Evolutionary conservation across 495 filamentous ascomycete genomes (phyloP).

Genomic region (Astrocystis sublimbata): DNA sequence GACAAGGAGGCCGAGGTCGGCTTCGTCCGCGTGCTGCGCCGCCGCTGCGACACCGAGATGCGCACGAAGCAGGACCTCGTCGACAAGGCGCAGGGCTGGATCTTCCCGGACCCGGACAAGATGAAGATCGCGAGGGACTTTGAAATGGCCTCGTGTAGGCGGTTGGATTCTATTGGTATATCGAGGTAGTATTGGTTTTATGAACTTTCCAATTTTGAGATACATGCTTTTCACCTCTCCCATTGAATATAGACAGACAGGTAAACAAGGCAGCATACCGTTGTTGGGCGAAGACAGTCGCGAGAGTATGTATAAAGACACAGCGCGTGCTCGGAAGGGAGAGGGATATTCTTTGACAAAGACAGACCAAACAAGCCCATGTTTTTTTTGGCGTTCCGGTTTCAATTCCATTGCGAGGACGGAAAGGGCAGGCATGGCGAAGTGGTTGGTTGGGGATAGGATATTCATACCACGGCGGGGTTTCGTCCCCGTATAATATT

Average conservation of each 20-base stretch:
- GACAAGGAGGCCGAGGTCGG: conserved; percentile 75
- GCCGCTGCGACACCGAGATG: conserved; percentile 72
- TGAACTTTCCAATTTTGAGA: too few species aligned
- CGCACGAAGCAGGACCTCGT: conserved; percentile 61
- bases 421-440: not conserved
- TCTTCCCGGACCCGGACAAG: conserved; percentile 75
- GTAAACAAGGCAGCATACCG: too few species aligned
- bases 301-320: not conserved
- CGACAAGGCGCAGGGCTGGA: conserved; percentile 86
- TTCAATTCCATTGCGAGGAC: not conserved
- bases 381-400: conserved; percentile 19
- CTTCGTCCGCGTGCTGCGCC: conserved; percentile 63
- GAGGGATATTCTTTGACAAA: not conserved
- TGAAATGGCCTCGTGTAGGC: conserved; percentile 42
- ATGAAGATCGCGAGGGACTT: conserved; percentile 54
- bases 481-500: not conserved
- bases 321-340: not conserved
- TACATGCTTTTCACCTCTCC: too few species aligned
- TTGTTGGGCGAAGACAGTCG: not conserved
- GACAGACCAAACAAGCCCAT: conserved; percentile 3
- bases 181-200: conserved; percentile 22
- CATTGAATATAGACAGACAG: too few species aligned
- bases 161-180: conserved; percentile 33
- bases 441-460: not conserved
- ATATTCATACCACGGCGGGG: not conserved